Evolutionary conservation across 2,329 filamentous ascomycete species (phyloP).

Genomic region (Bertia moriformis): DNA sequence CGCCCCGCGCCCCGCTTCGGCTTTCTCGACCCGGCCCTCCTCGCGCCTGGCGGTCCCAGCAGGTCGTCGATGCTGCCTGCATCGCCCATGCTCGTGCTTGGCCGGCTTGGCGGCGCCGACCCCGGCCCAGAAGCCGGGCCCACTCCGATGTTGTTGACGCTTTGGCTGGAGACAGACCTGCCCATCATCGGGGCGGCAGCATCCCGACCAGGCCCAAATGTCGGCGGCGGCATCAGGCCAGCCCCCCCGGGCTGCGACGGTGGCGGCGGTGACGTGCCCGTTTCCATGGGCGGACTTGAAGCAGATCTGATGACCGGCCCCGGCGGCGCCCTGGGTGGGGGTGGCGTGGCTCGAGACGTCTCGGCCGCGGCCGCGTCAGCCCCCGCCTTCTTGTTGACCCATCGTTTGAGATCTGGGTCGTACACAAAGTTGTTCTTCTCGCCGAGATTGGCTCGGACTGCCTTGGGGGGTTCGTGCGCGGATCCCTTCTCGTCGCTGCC

Average conservation of each 20-base stretch:
- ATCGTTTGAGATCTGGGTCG: slow-evolving; percentile 90
- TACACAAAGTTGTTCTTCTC: slow-evolving; percentile 89
- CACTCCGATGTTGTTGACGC: slow-evolving; percentile 7
- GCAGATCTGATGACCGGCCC: slow-evolving; percentile 23
- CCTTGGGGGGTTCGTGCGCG: slow-evolving; percentile 36
- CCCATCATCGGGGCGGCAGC: slow-evolving; percentile 8
- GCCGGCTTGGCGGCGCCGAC: slow-evolving; percentile 47
- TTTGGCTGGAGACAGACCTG: slow-evolving; percentile 9
- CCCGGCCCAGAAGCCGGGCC: no score
- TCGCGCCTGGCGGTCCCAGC: slow-evolving; percentile 57
- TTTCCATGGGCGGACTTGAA: slow-evolving; percentile 16
- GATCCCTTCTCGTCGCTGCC: slow-evolving; percentile 45
- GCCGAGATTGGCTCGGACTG: slow-evolving; percentile 85
- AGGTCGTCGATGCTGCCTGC: slow-evolving; percentile 93
- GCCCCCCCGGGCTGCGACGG: background rate
- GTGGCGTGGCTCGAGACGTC: slow-evolving; percentile 7
- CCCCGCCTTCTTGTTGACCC: slow-evolving; percentile 89
- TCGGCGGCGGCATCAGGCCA: background rate
- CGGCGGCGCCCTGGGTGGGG: slow-evolving; percentile 29
- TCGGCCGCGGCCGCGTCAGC: slow-evolving; percentile 25
- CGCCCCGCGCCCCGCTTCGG: slow-evolving; percentile 74
- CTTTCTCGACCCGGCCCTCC: slow-evolving; percentile 53
- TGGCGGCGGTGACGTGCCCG: no score
- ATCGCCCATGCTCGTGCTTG: slow-evolving; percentile 71
- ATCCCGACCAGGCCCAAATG: background rate